phyloP scores from a whole-genome alignment of 2,329 filamentous ascomycete species.

The Coniochaeta prunicola region DNA sequence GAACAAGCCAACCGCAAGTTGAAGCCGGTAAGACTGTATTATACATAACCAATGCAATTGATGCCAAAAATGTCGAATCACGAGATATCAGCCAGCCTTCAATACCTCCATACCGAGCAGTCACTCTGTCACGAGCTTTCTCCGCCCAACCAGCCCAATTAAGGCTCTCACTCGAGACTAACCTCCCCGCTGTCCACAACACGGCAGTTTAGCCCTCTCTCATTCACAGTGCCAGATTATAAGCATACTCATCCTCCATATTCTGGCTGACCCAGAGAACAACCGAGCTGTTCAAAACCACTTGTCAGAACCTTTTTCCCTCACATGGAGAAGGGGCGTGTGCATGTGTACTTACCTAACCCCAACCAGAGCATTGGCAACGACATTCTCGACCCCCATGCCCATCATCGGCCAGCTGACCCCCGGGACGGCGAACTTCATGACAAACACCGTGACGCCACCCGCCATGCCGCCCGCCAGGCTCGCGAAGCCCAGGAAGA shows the following conservation, averaged over 20 bases:
- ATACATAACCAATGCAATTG: not conserved
- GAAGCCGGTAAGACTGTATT: not conserved
- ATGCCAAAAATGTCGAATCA: not conserved
- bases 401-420: slow-evolving; percentile 53
- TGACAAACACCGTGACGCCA: slow-evolving; percentile 60
- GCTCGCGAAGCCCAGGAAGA: slow-evolving; percentile 59
- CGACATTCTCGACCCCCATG: slow-evolving; percentile 61
- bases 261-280: slow-evolving; percentile 65
- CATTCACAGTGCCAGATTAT: slow-evolving; percentile 53
- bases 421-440: slow-evolving; percentile 53
- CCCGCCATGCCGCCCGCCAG: slow-evolving; percentile 63
- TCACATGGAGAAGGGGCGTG: too few relatives aligned
- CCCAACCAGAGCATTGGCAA: slow-evolving; percentile 57
- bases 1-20: too few relatives aligned
- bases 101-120: too few relatives aligned
- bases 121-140: too few relatives aligned
- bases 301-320: slow-evolving; percentile 8
- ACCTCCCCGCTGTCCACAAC: not conserved
- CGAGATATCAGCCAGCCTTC: too few relatives aligned
- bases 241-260: slow-evolving; percentile 66
- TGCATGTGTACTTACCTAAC: slow-evolving; percentile 49
- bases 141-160: too few relatives aligned
- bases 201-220: not conserved
- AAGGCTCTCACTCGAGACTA: not conserved
- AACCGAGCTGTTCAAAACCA: slow-evolving; percentile 39